A percentile compares a stretch with the other conserved stretches of the same genome.
These are phyloP conservation scores for Apiotrichum porosum DNA, from an alignment of 1,284 basidiomycete species.

Conservation along the genomic window DNA sequence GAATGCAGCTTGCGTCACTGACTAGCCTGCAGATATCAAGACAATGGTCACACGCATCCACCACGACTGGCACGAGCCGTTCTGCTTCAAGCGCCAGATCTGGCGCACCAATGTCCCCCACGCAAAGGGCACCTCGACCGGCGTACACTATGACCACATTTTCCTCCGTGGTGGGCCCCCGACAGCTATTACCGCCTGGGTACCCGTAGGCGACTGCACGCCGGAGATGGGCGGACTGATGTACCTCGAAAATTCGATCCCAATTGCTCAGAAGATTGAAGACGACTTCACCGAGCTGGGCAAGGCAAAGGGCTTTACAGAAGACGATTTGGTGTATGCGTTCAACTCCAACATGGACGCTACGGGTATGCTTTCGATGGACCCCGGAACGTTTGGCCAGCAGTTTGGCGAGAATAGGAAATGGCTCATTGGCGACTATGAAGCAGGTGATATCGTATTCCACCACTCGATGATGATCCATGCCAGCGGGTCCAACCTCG, in stretches of 20 bases:
- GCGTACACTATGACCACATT: slow-evolving; percentile 24
- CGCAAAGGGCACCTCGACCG: slow-evolving; percentile 10
- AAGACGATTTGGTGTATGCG: slow-evolving; percentile 16
- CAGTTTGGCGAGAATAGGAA: background rate
- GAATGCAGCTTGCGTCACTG: background rate
- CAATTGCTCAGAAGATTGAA: slow-evolving; percentile 17
- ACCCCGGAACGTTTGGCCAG: slow-evolving; percentile 1
- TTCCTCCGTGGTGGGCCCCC: slow-evolving; percentile 24
- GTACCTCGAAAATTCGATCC: slow-evolving; percentile 22
- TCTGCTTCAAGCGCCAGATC: slow-evolving; percentile 18
- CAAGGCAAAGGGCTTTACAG: slow-evolving; percentile 3
- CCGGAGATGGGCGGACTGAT: slow-evolving; percentile 23
- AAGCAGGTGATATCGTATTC: slow-evolving; percentile 19
- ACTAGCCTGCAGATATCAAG: slow-evolving; percentile 8
- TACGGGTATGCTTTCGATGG: background rate
- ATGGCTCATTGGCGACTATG: slow-evolving; percentile 15
- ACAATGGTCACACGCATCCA: slow-evolving; percentile 10
- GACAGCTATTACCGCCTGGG: slow-evolving; percentile 26
- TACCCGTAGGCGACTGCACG: slow-evolving; percentile 24
- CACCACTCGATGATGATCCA: slow-evolving; percentile 11
- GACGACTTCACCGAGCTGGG: slow-evolving; percentile 13
- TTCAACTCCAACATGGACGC: slow-evolving; percentile 21
- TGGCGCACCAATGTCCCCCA: slow-evolving; percentile 19
- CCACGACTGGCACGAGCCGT: slow-evolving; percentile 11
- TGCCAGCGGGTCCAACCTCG: background rate